Percentiles rank a stretch among this genome's conserved stretches.
phyloP scores from a whole-genome alignment of 192 early-diverging fungal genomes.

The Umbelopsis ramanniana region DNA sequence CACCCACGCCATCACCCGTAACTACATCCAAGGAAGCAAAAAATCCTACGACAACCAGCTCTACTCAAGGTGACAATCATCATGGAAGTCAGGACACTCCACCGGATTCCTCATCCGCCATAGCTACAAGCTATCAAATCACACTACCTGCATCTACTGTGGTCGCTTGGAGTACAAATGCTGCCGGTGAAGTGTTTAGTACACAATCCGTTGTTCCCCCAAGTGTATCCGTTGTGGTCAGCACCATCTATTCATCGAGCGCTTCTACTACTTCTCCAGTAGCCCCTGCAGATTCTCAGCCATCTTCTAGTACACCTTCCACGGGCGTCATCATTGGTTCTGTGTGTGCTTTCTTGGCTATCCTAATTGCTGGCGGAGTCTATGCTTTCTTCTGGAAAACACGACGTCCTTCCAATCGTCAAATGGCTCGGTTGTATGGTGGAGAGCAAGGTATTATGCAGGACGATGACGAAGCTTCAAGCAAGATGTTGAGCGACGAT shows the following conservation, averaged over 20 bases:
- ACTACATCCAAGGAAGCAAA: not conserved
- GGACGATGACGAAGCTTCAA: constrained; percentile 2
- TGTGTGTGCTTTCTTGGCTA: constrained; percentile 22
- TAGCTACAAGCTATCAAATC: constrained; percentile 18
- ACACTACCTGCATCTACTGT: constrained; percentile 8
- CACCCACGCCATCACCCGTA: not conserved
- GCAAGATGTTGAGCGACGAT: not conserved
- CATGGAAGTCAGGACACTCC: not conserved
- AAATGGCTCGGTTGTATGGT: constrained; percentile 19
- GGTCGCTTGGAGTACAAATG: constrained; percentile 7
- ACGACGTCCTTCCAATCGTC: constrained; percentile 17
- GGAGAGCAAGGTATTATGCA: constrained; percentile 7
- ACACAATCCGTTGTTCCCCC: not conserved
- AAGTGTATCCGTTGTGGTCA: not conserved
- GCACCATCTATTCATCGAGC: constrained; percentile 8
- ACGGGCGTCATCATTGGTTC: constrained; percentile 23
- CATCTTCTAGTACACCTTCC: constrained; percentile 8
- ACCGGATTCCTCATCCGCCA: not conserved
- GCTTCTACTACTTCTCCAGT: not conserved
- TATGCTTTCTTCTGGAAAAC: constrained; percentile 32
- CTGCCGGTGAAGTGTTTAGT: constrained; percentile 6
- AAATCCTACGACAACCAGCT: not conserved
- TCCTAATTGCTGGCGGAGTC: constrained; percentile 11
- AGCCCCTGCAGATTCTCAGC: constrained; percentile 10
- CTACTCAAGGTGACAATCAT: not conserved